Evolutionary conservation across 345 rosid genomes (phyloP), one percentile per base, ranked within the genome.

Genomic region (Laguncularia racemosa): DNA sequence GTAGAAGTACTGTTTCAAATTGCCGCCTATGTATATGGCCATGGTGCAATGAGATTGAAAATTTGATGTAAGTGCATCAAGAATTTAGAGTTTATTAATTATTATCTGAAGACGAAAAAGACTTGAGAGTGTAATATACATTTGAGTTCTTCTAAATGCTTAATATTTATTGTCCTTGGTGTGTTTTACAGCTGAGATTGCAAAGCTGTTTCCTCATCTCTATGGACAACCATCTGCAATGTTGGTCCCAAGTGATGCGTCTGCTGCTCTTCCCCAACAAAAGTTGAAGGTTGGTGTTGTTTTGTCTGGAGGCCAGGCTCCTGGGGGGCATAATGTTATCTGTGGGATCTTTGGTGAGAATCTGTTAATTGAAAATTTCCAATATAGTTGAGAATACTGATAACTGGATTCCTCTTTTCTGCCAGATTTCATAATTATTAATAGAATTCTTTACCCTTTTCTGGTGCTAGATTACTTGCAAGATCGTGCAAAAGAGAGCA

Each of bases 271-370:
- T 15, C 63, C 87, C 0, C 76, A 53, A 52, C 78, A 67, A 73
- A 84, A 82, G 68, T 55, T 89, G 70, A 93, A 87, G 83, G 85
- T 93, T 13, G 99, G 97, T 28, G 95, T 89, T 53, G 99, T 93
- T 57, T 65, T 93, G 56, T 93, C 99, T 0, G 99, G 99, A 43
- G 99, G 99, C 45, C 99, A 95, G 70, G 97, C 99, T 14, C 99
- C 97, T 11, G 99, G 99, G 52, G 99, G 99, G 13, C 97, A 90
- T 81, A 95, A 95, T 78, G 99, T 95, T 47, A 90, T 95, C 16
- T 86, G 80, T 47, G 97, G 97, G 59, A 65, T 95, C 53, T 95
- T 72, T 44, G 99, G 99, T 95, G 64, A 74, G 86, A 18, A 49
- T 61, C 9, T 33, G 40, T 33, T 33, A 33, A 9, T 33, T 33